Conservation (phyloP, 192 early-diverging fungal genomes). For the Gamsiella multidivaricata region DNA sequence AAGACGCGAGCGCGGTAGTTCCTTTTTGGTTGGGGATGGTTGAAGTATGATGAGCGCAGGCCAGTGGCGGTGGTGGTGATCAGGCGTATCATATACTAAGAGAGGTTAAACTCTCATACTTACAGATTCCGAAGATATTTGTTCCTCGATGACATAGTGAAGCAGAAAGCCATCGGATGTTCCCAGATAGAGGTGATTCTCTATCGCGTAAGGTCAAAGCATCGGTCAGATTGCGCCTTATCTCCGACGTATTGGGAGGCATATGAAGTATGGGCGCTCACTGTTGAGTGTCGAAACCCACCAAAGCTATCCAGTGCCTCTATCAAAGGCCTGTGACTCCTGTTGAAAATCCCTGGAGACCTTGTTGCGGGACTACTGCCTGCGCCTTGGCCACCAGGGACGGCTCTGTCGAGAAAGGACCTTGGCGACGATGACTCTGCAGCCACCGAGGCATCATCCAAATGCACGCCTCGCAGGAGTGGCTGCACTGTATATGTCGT, state of each 20-base stretch:
- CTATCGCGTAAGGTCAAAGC: slow-evolving; percentile 56
- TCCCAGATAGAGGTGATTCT: slow-evolving; percentile 78
- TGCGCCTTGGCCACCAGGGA: slow-evolving; percentile 17
- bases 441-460: slow-evolving; percentile 53
- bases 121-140: slow-evolving; percentile 52
- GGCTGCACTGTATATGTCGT: slow-evolving; percentile 64
- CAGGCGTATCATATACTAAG: no score
- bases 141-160: slow-evolving; percentile 71
- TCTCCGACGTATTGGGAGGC: no score
- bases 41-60: not conserved
- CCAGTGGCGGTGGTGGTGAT: no score
- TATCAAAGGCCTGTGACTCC: slow-evolving; percentile 25
- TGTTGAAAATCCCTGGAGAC: slow-evolving; percentile 48
- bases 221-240: no score
- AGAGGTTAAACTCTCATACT: no score
- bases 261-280: not conserved
- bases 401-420: slow-evolving; percentile 29
- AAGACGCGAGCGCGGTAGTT: slow-evolving; percentile 51
- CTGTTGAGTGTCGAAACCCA: no score
- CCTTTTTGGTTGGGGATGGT: slow-evolving; percentile 19
- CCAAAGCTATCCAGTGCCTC: slow-evolving; percentile 54
- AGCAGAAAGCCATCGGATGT: slow-evolving; percentile 79
- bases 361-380: slow-evolving; percentile 20
- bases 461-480: slow-evolving; percentile 46
- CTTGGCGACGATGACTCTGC: slow-evolving; percentile 36